Evolutionary conservation across 2,329 filamentous ascomycete genomes (phyloP), one percentile per base, ranked within the genome.

Genomic region (Colletotrichum neosansevieriae): DNA sequence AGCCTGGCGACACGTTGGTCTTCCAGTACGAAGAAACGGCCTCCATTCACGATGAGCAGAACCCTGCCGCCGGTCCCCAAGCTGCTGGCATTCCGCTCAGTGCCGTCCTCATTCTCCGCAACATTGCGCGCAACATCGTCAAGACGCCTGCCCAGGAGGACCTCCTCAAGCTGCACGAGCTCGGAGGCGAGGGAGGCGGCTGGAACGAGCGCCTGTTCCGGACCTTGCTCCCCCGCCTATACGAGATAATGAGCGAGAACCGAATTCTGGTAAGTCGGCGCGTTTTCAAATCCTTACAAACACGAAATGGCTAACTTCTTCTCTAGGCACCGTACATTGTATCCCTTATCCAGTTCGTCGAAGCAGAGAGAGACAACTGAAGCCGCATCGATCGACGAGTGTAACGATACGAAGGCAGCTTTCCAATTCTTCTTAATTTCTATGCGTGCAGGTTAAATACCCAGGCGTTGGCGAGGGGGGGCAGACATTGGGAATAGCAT

Each of bases 11-110:
- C 76, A 88, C 84, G 5, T 84, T 89, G 77, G 78, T 79, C 6
- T 77, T 90, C 34, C 79, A 81, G 1, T 86, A 82, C 73, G 85
- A 89, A 70, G 84, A 88, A 74, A 91, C 89, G 4, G 77, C 83
- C 50, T 84, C 83, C 42, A 82, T 83, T 38, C 84, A 85, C 11
- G 87, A 89, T 72, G 87, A 89, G 75, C 81, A 85, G 53, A 88
- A 88, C 70, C 85, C 86, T 11, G 86, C 89, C 69, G 83, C 83
- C 9, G 80, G 84, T 5, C 81, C 85, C 2, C 87, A 94, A 74
- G 90, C 92, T 2, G 91, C 91, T 1, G 93, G 93, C 5, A 90
- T 95, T 40, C 92, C 93, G n/a, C 84, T 95, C 6, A 92, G 91
- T 62, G 91, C 92, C 2, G 90, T 92, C 13, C 83, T 95, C 32